Percentiles rank a stretch among this genome's conserved stretches.
Evolutionary conservation across 1,284 basidiomycete genomes (phyloP).

Genomic region (Cutaneotrichosporon dermatis): DNA sequence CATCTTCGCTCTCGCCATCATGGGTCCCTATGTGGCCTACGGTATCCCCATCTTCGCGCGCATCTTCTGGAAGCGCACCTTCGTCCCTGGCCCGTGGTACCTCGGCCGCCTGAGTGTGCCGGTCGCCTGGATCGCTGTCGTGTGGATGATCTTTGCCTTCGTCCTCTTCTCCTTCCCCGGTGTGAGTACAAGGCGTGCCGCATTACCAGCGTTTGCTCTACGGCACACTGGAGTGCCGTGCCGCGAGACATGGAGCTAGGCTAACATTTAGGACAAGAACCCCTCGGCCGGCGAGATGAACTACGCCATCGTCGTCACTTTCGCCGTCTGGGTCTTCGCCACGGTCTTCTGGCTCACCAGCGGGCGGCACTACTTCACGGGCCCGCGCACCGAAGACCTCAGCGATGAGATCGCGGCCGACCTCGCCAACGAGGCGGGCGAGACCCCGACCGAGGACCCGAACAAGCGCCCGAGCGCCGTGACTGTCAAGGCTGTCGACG

Average conservation of each 20-base stretch:
- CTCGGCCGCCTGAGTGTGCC: slow-evolving; percentile 31
- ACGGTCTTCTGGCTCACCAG: slow-evolving; percentile 35
- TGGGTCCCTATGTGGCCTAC: slow-evolving; percentile 36
- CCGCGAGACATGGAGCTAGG: neutral
- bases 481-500: slow-evolving; percentile 3
- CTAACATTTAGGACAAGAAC: neutral
- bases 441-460: neutral
- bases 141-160: slow-evolving; percentile 42
- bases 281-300: slow-evolving; percentile 32
- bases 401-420: slow-evolving; percentile 7
- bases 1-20: slow-evolving; percentile 40
- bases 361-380: slow-evolving; percentile 42
- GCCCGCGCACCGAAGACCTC: slow-evolving; percentile 13
- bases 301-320: slow-evolving; percentile 36
- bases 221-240: no score
- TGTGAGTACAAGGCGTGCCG: neutral
- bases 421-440: neutral
- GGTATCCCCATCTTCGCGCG: slow-evolving; percentile 39
- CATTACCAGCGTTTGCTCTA: neutral
- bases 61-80: slow-evolving; percentile 29
- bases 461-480: neutral
- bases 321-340: slow-evolving; percentile 38
- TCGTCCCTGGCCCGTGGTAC: slow-evolving; percentile 40
- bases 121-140: slow-evolving; percentile 29
- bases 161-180: slow-evolving; percentile 38